Conservation (phyloP, 306 rosid species). For the Trifolium dubium region DNA sequence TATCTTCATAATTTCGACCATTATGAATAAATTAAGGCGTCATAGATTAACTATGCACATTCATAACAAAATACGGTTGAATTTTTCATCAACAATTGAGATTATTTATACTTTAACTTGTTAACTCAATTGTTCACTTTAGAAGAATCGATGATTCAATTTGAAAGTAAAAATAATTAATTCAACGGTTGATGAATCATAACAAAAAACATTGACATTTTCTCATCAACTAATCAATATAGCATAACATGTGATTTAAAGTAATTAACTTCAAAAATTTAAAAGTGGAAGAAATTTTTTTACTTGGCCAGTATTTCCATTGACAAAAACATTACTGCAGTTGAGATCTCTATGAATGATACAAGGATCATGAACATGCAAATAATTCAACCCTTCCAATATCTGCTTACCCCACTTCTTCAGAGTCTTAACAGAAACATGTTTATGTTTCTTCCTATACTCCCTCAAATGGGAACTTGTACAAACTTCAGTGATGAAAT, state of each 20-base stretch:
- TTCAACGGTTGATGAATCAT: too few relatives aligned
- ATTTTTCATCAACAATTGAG: too few relatives aligned
- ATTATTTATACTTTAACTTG: too few relatives aligned
- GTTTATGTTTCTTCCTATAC: slow-evolving; percentile 74
- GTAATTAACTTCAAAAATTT: not conserved
- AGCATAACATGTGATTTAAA: not conserved
- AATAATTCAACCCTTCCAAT: slow-evolving; percentile 69
- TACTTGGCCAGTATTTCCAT: slow-evolving; percentile 90
- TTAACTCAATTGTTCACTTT: too few relatives aligned
- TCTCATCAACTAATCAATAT: slow-evolving; percentile 7
- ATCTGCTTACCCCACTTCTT: slow-evolving; percentile 89
- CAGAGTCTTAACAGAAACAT: slow-evolving; percentile 75
- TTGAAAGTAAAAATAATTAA: too few relatives aligned
- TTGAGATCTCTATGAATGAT: too few relatives aligned
- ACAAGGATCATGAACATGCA: slow-evolving; percentile 84
- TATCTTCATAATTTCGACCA: too few relatives aligned
- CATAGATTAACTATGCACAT: too few relatives aligned
- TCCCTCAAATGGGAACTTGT: slow-evolving; percentile 81
- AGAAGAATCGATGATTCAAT: too few relatives aligned
- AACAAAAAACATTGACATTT: too few relatives aligned
- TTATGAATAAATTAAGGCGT: too few relatives aligned
- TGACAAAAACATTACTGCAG: slow-evolving; percentile 87
- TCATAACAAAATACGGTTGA: too few relatives aligned
- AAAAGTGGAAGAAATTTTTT: not conserved
- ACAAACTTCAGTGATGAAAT: slow-evolving; percentile 91